Base-by-base conservation (phyloP, 495 filamentous ascomycete genomes). In the Ramalina intermedia region DNA sequence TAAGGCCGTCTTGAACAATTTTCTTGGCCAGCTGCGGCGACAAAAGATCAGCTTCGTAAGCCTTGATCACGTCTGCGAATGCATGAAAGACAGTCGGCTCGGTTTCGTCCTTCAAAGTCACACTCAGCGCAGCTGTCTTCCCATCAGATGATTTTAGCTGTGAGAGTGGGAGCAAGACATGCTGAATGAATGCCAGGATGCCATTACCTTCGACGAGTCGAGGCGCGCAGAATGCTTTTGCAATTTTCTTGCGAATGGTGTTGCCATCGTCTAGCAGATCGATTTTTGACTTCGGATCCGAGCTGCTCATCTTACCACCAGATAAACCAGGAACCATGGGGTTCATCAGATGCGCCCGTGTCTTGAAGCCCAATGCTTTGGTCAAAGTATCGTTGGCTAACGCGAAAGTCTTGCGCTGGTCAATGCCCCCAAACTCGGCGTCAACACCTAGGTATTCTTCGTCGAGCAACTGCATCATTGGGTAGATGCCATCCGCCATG, bases 401-500 rank as follows among this genome's bases (percentile, higher is more conserved):
- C 6, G 76, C 75, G 56, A 95, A 96, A 35, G 94, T 74, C 63
- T 96, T 96, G 36, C 89, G 66, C 69, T 94, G 88, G 54, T 94
- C 87, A 4, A 89, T 69, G 54, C 66, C 67, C 40, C 69, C 69
- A 0, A 81, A 81, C 54, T 96, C 79, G 2, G 71, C 79, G 64
- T 96, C 86, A 7, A 85, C 82, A 49, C 78, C 73, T 11, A 96
- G 69, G 66, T 93, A 78, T 67, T 95, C 74, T 65, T 96, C 89
- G 55, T 96, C 89, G 26, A 96, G 70, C 1, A 81, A 80, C 65
- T 96, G 89, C 58, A 96, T 80, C 14, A 73, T 49, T 8, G 55
- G 55, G 36, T 96, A 96, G 45, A 94, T 70, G 13, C 93, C 71
- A 1, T 85, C 87, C 52, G 72, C 75, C 40, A 96, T 55, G 11